These are phyloP conservation scores for Arthrobotrys pseudoclavata DNA, from an alignment of 2,329 filamentous ascomycete species.

Conservation along the genomic window DNA sequence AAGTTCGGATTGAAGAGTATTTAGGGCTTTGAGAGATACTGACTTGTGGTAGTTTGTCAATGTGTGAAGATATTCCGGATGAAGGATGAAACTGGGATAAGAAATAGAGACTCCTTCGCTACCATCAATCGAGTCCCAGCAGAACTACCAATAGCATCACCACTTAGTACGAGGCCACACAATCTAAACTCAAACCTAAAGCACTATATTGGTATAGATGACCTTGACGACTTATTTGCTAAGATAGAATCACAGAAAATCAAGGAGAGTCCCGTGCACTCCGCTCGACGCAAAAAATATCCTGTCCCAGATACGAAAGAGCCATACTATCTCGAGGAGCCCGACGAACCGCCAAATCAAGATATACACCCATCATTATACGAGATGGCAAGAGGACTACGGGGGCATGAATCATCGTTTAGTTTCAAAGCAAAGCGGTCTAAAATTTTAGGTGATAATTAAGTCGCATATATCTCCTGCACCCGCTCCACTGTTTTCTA, in stretches of 20 bases:
- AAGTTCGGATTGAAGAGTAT: background rate
- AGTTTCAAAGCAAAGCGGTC: background rate
- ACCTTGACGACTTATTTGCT: background rate
- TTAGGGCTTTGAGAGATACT: background rate
- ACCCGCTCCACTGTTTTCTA: background rate
- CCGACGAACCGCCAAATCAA: background rate
- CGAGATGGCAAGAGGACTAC: background rate
- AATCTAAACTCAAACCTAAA: background rate
- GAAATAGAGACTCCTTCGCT: background rate
- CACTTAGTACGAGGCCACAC: background rate
- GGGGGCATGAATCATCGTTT: background rate
- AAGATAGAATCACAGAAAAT: background rate
- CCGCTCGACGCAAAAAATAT: background rate
- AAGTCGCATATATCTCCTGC: background rate
- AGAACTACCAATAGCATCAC: background rate
- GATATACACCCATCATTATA: background rate
- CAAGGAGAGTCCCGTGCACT: background rate
- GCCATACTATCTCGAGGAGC: constrained; percentile 11
- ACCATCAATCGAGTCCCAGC: background rate
- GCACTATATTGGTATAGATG: no score
- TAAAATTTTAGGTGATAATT: background rate
- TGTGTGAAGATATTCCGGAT: background rate
- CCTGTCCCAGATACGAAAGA: background rate
- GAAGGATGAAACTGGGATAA: background rate
- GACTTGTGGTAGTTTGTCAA: background rate